Conservation (phyloP, 1,284 basidiomycete genomes). For the Paramarasmius palmivorus region DNA sequence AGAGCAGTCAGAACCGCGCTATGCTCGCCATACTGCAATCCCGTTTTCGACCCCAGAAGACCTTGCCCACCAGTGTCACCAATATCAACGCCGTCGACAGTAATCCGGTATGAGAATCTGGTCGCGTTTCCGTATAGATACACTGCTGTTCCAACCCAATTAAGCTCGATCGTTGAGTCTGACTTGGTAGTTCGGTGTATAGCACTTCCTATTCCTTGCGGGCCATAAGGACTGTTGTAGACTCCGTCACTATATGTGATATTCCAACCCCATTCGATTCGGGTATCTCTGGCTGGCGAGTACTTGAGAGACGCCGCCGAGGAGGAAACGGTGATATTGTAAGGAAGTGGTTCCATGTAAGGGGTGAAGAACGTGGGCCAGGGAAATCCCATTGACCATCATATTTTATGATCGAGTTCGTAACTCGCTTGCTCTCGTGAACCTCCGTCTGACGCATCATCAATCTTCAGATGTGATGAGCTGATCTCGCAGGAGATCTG, state of each 20-base stretch:
- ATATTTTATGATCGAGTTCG: too few species aligned
- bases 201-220: background rate
- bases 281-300: conserved; percentile 13
- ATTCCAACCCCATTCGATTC: conserved; percentile 8
- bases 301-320: too few species aligned
- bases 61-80: background rate
- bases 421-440: too few species aligned
- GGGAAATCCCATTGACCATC: too few species aligned
- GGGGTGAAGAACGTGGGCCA: too few species aligned
- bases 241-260: background rate
- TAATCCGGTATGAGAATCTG: background rate
- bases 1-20: background rate
- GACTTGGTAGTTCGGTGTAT: conserved; percentile 1
- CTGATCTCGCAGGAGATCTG: too few species aligned
- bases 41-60: background rate
- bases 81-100: background rate
- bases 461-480: too few species aligned
- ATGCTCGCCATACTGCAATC: background rate
- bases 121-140: conserved; percentile 8
- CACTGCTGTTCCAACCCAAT: conserved; percentile 9
- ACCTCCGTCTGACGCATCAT: too few species aligned
- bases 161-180: background rate
- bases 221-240: background rate
- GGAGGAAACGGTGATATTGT: too few species aligned
- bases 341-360: too few species aligned